Percentiles rank a stretch among this genome's conserved stretches.
Conservation (phyloP, 208 protist species). For the Naegleria gruberi region DNA sequence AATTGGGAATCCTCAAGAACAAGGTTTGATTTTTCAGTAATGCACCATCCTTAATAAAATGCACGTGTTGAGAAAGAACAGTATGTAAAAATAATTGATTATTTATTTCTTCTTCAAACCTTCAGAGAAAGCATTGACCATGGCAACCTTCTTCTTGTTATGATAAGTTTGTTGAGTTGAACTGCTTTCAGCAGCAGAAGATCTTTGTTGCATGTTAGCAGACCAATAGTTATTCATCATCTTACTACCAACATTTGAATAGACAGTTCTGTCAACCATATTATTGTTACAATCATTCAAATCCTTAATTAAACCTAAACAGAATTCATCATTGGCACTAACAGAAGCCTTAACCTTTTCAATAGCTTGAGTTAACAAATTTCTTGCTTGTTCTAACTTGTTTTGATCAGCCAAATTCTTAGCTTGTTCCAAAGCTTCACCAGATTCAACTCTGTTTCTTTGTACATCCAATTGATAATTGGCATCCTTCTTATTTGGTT, state of each 20-base stretch:
- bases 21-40: too few species aligned
- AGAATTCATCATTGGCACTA: not conserved
- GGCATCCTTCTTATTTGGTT: not conserved
- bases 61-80: too few species aligned
- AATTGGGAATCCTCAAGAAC: not conserved
- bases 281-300: not conserved
- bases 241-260: not conserved
- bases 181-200: not conserved
- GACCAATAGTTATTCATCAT: constrained; percentile 13
- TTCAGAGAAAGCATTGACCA: not conserved
- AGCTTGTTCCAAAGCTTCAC: not conserved
- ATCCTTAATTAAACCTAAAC: not conserved
- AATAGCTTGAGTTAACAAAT: not conserved
- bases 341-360: not conserved
- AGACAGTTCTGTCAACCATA: not conserved
- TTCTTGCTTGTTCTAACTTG: constrained; percentile 16
- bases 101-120: not conserved
- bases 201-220: not conserved
- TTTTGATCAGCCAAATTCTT: not conserved
- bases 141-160: not conserved
- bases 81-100: not conserved
- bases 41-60: too few species aligned
- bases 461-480: constrained; percentile 21
- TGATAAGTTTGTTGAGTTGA: not conserved
- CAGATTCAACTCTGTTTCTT: constrained; percentile 13